Conservation (phyloP, 177 flowering plant genomes). For the Vitis hybrid region DNA sequence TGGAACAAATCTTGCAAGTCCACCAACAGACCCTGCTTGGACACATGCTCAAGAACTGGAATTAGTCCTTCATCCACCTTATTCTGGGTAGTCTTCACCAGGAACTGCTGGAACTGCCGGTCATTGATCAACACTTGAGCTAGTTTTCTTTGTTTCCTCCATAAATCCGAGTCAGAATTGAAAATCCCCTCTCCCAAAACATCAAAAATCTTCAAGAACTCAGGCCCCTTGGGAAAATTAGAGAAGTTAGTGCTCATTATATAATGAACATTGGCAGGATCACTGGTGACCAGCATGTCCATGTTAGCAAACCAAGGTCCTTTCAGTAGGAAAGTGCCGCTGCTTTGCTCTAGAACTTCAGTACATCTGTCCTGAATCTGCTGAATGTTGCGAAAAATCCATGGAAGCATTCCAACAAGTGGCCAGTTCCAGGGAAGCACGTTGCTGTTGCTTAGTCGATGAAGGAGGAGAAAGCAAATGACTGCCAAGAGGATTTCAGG, state of each 20-base stretch:
- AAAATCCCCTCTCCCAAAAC: slow-evolving; percentile 58
- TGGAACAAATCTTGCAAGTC: slow-evolving; percentile 32
- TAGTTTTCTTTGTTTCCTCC: slow-evolving; percentile 39
- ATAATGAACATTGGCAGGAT: slow-evolving; percentile 41
- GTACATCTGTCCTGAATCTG: slow-evolving; percentile 26
- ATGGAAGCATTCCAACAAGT: slow-evolving; percentile 42
- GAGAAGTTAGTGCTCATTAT: slow-evolving; percentile 45
- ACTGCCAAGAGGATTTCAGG: slow-evolving; percentile 7
- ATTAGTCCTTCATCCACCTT: slow-evolving; percentile 21
- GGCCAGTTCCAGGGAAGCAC: slow-evolving; percentile 32
- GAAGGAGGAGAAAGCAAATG: slow-evolving; percentile 22
- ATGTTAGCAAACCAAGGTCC: slow-evolving; percentile 41
- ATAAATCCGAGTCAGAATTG: slow-evolving; percentile 40
- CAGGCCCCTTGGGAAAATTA: slow-evolving; percentile 48
- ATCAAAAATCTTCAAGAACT: slow-evolving; percentile 40
- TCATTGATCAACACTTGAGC: slow-evolving; percentile 21
- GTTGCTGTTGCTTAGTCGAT: neutral
- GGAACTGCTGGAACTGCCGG: slow-evolving; percentile 22
- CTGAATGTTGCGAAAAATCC: slow-evolving; percentile 17
- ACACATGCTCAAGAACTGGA: slow-evolving; percentile 17
- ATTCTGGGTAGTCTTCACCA: slow-evolving; percentile 10
- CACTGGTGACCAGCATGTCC: slow-evolving; percentile 28
- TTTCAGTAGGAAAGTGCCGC: slow-evolving; percentile 25
- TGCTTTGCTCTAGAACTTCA: slow-evolving; percentile 13
- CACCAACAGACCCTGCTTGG: neutral